Conservation (phyloP, 345 rosid genomes). For the Litchi chinensis region DNA sequence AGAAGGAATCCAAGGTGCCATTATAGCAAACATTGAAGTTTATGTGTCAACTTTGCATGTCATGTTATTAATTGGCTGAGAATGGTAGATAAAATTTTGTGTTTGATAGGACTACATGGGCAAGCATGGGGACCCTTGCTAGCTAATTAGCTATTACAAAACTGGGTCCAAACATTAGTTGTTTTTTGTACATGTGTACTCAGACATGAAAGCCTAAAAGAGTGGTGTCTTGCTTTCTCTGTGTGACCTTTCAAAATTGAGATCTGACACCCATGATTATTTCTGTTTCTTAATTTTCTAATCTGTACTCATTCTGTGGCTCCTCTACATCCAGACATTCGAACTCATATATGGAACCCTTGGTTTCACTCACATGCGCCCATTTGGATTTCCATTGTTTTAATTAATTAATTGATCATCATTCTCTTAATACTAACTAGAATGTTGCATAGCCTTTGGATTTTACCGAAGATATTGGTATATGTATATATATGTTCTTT, state of each 20-base stretch:
- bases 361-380: not conserved
- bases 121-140: conserved; percentile 9
- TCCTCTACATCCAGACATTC: conserved; percentile 11
- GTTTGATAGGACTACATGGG: not conserved
- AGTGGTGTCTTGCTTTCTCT: not conserved
- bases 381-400: not conserved
- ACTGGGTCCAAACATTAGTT: not conserved
- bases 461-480: no score
- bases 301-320: not conserved
- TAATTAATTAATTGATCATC: not conserved
- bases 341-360: not conserved
- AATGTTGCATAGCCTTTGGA: no score
- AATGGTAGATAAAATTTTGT: not conserved
- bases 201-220: conserved; percentile 11
- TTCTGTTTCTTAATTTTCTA: not conserved
- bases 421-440: no score
- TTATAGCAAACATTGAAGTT: not conserved
- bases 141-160: not conserved
- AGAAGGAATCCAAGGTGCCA: conserved; percentile 31
- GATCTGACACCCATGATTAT: not conserved
- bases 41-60: conserved; percentile 10
- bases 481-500: no score
- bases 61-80: not conserved
- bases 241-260: not conserved
- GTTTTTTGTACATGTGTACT: not conserved